A percentile compares a stretch with the other conserved stretches of the same genome.
These are phyloP conservation scores for Tolypocladium guangdongense DNA, from an alignment of 2,329 filamentous ascomycete species.

Conservation along the genomic window DNA sequence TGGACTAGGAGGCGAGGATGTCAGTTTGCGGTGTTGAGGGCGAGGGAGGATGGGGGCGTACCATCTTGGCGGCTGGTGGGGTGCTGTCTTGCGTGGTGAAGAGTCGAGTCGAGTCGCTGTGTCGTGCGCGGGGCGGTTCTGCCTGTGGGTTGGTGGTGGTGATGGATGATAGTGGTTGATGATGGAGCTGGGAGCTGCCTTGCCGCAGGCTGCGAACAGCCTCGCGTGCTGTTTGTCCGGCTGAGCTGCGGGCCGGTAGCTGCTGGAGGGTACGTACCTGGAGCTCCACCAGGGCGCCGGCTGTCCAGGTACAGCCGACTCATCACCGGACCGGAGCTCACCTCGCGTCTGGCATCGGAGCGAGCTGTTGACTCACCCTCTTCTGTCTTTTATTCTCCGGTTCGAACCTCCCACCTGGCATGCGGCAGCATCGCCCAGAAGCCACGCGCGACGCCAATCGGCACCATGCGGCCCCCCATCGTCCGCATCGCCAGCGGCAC, in stretches of 20 bases:
- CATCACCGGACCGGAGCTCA: neutral
- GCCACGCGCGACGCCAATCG: neutral
- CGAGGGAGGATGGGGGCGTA: slow-evolving; percentile 18
- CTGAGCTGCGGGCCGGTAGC: neutral
- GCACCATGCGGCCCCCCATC: slow-evolving; percentile 37
- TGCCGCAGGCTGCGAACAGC: slow-evolving; percentile 15
- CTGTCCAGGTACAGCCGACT: too few relatives aligned
- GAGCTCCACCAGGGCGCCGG: slow-evolving; percentile 1
- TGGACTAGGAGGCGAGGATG: slow-evolving; percentile 45
- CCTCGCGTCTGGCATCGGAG: neutral
- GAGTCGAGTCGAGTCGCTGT: neutral
- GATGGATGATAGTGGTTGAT: slow-evolving; percentile 6
- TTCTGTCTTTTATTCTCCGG: too few relatives aligned
- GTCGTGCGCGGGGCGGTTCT: neutral
- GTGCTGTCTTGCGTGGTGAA: neutral
- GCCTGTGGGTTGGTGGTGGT: slow-evolving; percentile 1
- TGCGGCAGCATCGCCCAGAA: neutral
- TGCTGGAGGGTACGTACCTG: neutral
- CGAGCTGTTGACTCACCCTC: neutral
- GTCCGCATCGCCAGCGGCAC: slow-evolving; percentile 68
- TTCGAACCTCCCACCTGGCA: neutral
- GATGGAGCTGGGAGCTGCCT: slow-evolving; percentile 4
- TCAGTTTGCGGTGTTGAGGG: slow-evolving; percentile 6
- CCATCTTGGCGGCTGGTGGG: slow-evolving; percentile 31
- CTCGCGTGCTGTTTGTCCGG: slow-evolving; percentile 11